Conservation (phyloP, 1,284 basidiomycete species). For the Grifola frondosa region DNA sequence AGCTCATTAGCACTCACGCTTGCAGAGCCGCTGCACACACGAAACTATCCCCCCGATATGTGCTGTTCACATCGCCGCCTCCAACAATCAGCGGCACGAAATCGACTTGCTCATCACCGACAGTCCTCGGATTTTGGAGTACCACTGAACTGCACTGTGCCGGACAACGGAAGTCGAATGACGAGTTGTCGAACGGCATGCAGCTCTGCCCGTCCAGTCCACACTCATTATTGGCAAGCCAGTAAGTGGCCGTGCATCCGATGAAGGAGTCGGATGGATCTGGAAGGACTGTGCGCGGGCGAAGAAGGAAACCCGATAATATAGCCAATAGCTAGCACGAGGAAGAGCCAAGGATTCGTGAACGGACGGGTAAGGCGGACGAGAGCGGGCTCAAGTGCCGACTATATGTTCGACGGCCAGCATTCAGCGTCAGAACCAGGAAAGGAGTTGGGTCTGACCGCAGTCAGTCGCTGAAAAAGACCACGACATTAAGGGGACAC, state of each 20-base stretch:
- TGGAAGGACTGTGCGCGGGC: slow-evolving; percentile 71
- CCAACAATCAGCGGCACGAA: slow-evolving; percentile 81
- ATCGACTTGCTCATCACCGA: slow-evolving; percentile 67
- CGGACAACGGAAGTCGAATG: slow-evolving; percentile 80
- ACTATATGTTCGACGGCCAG: slow-evolving; percentile 37
- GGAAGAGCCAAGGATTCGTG: slow-evolving; percentile 52
- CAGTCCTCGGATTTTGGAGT: slow-evolving; percentile 73
- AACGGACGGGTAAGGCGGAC: slow-evolving; percentile 51
- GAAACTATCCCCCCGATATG: slow-evolving; percentile 84
- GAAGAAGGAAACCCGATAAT: slow-evolving; percentile 74
- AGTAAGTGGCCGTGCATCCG: slow-evolving; percentile 70
- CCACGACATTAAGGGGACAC: slow-evolving; percentile 21
- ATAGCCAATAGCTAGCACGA: slow-evolving; percentile 58
- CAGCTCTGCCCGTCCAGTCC: slow-evolving; percentile 73
- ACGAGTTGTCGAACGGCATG: slow-evolving; percentile 61
- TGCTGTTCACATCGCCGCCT: slow-evolving; percentile 66
- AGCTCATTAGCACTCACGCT: slow-evolving; percentile 54
- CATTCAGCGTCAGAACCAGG: slow-evolving; percentile 46
- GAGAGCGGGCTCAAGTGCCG: slow-evolving; percentile 55
- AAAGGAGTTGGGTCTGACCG: slow-evolving; percentile 54
- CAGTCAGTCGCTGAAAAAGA: slow-evolving; percentile 8
- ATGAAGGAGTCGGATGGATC: slow-evolving; percentile 63
- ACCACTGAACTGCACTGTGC: slow-evolving; percentile 68
- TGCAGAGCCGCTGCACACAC: slow-evolving; percentile 86
- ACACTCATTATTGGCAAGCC: slow-evolving; percentile 70